These are phyloP conservation scores for Apiospora hydei DNA, from an alignment of 2,329 filamentous ascomycete species.

Conservation along the genomic window DNA sequence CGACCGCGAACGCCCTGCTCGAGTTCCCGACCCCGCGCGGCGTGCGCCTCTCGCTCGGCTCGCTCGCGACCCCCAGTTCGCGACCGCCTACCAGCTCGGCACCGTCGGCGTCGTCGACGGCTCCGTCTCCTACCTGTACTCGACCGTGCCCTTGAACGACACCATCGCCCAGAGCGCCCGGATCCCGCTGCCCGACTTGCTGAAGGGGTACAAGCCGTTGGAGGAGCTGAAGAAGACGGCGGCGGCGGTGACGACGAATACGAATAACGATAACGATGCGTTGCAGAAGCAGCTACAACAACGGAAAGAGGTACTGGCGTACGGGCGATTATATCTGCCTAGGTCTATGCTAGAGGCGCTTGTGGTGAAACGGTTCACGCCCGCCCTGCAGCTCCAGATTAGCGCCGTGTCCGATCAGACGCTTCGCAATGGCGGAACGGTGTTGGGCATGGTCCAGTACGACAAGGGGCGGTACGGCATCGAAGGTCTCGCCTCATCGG, in stretches of 20 bases:
- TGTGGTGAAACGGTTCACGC: conserved; percentile 79
- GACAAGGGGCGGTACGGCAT: conserved; percentile 87
- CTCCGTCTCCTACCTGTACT: conserved; percentile 96
- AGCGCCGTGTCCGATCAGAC: conserved; percentile 77
- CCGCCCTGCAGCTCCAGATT: conserved; percentile 80
- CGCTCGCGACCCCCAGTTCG: conserved; percentile 93
- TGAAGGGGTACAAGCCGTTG: conserved; percentile 84
- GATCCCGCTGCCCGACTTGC: conserved; percentile 78
- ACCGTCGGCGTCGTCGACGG: conserved; percentile 92
- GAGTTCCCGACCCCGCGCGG: conserved; percentile 88
- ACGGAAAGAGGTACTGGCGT: conserved; percentile 66
- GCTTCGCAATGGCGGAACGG: conserved; percentile 77
- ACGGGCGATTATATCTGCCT: conserved; percentile 82
- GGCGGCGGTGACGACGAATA: background rate
- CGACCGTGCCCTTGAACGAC: conserved; percentile 77
- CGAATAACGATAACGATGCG: conserved; percentile 30
- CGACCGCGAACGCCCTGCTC: conserved; percentile 83
- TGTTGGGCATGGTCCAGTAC: conserved; percentile 78
- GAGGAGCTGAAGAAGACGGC: conserved; percentile 59
- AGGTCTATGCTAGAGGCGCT: conserved; percentile 86
- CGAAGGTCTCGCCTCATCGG: conserved; percentile 90
- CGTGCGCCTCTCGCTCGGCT: conserved; percentile 85
- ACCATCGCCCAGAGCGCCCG: conserved; percentile 73
- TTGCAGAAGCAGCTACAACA: background rate
- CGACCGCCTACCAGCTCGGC: conserved; percentile 90